Evolutionary conservation across 208 protist genomes (phyloP).

Genomic region (Trypanosoma boissoni): DNA sequence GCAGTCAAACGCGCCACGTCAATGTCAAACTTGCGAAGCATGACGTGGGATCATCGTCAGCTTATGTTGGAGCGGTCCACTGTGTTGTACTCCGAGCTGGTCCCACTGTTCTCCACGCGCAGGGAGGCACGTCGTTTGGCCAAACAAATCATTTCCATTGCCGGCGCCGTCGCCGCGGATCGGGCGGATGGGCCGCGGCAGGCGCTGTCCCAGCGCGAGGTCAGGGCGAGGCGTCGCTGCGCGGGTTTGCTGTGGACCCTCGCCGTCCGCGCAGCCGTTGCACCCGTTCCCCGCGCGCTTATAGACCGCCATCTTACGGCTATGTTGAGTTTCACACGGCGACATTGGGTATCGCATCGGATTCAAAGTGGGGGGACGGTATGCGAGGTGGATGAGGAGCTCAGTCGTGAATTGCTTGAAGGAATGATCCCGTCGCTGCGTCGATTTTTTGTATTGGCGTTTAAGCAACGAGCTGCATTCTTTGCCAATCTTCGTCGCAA

Average conservation of each 20-base stretch:
- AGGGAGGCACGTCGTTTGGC: constrained; percentile 21
- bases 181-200: neutral
- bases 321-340: constrained; percentile 28
- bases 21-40: neutral
- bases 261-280: constrained; percentile 12
- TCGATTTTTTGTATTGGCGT: neutral
- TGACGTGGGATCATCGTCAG: constrained; percentile 20
- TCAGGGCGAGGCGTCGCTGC: constrained; percentile 6
- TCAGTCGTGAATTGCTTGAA: constrained; percentile 14
- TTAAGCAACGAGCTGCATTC: constrained; percentile 12
- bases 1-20: constrained; percentile 14
- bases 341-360: constrained; percentile 16
- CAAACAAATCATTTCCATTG: constrained; percentile 29
- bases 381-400: constrained; percentile 12
- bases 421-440: constrained; percentile 9
- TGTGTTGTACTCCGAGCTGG: constrained; percentile 22
- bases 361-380: neutral
- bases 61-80: constrained; percentile 7
- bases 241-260: constrained; percentile 30
- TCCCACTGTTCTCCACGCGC: constrained; percentile 20
- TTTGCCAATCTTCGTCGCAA: constrained; percentile 24
- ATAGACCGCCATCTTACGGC: constrained; percentile 38
- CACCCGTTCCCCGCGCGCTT: constrained; percentile 16
- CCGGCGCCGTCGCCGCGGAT: constrained; percentile 7
- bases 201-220: too few relatives aligned